Base-by-base conservation (phyloP, 495 filamentous ascomycete genomes). In the Hypoxylon cercidicola region DNA sequence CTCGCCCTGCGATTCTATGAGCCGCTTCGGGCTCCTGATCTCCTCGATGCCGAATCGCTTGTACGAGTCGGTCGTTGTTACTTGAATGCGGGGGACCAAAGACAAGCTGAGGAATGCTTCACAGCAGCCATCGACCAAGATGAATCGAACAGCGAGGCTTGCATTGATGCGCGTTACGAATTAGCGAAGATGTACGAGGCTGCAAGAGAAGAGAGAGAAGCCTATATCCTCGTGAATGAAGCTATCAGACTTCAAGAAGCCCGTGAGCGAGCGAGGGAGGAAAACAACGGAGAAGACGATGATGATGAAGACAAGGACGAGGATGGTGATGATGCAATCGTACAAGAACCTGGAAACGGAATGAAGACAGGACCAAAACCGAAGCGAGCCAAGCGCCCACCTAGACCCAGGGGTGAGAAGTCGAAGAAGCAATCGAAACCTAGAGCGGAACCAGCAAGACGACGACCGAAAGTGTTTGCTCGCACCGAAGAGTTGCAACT, bases 121-220 rank as follows among this genome's bases (percentile, higher is more conserved):
- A 81, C 88, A 9, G 83, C 82, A 0, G 84, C 94, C 10, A 85
- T 92, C 19, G 84, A 91, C 41, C 79, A 86, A 56, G 89, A 97
- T 57, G 64, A 84, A 11, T 77, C 81, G 43, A 84, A 90, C 59
- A 84, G 90, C 47, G 87, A 93, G 50, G 89, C 88, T 12, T 67
- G 68, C 10, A 72, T 74, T 20, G 71, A 74, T 54, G 79, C 79
- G 12, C 88, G 91, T 44, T 85, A 90, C 12, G 81, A 89, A 61
- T 79, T 97, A 13, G 92, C 90, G 8, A 90, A 88, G 64, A 84
- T 97, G 70, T 96, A 92, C 70, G 90, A 95, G 70, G 83, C 82
- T 16, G 81, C 85, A 21, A 83, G 84, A 45, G 84, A 88, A 76
- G 83, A 82, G 16, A 87, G 90, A 55, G 84, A 93, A 64, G 93